A percentile compares a stretch with the other conserved stretches of the same genome.
Evolutionary conservation across 73 alveolate species (phyloP).

Genomic region (Effrenium voratum): DNA sequence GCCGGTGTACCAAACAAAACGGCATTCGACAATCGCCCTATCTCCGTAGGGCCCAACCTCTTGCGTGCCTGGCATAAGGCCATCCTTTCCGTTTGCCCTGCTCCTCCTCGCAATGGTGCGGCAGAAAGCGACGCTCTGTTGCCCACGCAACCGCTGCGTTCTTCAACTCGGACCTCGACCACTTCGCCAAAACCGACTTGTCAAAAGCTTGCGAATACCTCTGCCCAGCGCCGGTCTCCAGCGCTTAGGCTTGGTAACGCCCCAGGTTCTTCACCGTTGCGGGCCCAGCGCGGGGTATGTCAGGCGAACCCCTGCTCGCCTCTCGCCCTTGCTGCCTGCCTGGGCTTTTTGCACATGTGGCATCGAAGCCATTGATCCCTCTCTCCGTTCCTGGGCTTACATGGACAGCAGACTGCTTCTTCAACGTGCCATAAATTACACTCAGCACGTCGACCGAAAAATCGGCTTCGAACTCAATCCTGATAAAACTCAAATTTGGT

Average conservation of each 20-base stretch:
- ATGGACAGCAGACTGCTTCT: neutral
- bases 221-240: neutral
- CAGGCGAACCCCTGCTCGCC: slow-evolving; percentile 12
- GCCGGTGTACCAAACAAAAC: neutral
- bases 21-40: neutral
- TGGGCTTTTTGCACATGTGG: slow-evolving; percentile 13
- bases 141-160: slow-evolving; percentile 11
- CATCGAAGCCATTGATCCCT: neutral
- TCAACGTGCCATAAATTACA: neutral
- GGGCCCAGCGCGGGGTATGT: neutral
- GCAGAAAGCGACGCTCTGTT: neutral
- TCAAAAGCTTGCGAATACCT: slow-evolving; percentile 30
- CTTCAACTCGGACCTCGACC: neutral
- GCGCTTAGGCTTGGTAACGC: neutral
- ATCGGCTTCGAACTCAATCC: slow-evolving; percentile 14
- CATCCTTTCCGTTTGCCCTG: neutral
- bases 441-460: neutral
- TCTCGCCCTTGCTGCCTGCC: neutral
- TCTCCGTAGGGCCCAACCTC: neutral
- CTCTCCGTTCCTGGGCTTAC: neutral
- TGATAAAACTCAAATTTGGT: neutral
- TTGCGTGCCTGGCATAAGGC: neutral
- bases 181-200: slow-evolving; percentile 23
- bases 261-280: neutral
- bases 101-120: slow-evolving; percentile 45